These are phyloP conservation scores for Phytophthora sp. DNA, from an alignment of 352 stramenopile species.

Conservation along the genomic window DNA sequence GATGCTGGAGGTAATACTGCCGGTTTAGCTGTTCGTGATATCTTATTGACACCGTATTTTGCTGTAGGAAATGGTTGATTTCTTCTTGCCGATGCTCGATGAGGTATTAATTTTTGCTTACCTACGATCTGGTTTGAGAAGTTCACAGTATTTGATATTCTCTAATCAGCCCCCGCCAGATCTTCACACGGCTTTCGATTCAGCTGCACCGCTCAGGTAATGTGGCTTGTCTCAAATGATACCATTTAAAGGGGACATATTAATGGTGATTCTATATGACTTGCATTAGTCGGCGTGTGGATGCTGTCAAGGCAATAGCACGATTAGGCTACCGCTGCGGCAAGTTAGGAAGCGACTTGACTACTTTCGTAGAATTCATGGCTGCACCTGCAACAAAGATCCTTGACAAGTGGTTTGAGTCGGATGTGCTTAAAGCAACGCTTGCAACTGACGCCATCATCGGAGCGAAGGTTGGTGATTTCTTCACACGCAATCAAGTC, in stretches of 20 bases:
- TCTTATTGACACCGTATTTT: neutral
- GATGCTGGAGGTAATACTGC: conserved; percentile 65
- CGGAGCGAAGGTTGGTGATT: conserved; percentile 69
- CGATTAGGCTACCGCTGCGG: conserved; percentile 66
- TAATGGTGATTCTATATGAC: neutral
- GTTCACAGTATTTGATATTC: neutral
- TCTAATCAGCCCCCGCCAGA: conserved; percentile 82
- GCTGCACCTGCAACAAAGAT: conserved; percentile 86
- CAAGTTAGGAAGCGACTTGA: conserved; percentile 77
- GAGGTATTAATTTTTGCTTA: conserved; percentile 46
- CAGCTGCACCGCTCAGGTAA: conserved; percentile 48
- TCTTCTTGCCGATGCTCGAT: conserved; percentile 84
- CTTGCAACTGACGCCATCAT: conserved; percentile 93
- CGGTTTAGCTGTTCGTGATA: neutral
- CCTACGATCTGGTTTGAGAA: neutral
- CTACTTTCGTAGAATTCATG: conserved; percentile 90
- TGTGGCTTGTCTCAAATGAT: too few relatives aligned
- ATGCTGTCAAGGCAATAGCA: conserved; percentile 71
- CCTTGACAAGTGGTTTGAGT: conserved; percentile 92
- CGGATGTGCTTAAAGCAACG: conserved; percentile 89
- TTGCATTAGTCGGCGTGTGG: conserved; percentile 51
- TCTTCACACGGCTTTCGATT: conserved; percentile 70
- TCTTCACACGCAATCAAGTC: neutral
- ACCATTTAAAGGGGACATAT: too few relatives aligned
- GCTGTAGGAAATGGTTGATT: conserved; percentile 73